Base-by-base conservation (phyloP, 345 rosid species). In the Geranium rotundifolium region DNA sequence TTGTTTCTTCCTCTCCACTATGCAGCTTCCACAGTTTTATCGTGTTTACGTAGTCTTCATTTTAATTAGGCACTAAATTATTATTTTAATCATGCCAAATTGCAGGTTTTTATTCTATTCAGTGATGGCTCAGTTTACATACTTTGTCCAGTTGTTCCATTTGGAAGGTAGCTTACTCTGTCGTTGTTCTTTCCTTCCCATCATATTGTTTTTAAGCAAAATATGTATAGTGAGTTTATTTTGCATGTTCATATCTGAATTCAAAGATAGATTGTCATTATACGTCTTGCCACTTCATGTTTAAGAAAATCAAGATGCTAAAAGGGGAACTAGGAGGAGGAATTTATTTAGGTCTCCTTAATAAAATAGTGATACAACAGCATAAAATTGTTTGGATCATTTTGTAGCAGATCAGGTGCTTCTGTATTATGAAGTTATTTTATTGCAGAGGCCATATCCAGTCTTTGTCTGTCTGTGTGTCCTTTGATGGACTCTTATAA, bases 101-200 rank as follows among this genome's bases (percentile, higher is more conserved):
- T 83, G 75, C 92, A 90, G 99, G 96, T 95, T 64, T 88, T 90
- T 79, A 56, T 85, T 63, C 71, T 85, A 61, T 95, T 88, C 79
- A 72, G 83, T 60, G 96, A 95, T 70, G 96, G 97, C 49, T 86
- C 95, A 58, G 60, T 88, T 59, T 90, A 85, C 77, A 77, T 95
- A 69, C 79, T 90, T 58, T 88, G 99, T 80, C 99, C 99, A 16
- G 67, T 86, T 72, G 85, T 82, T 74, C 96, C 99, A 52, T 95
- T 90, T 76, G 88, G 96, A 79, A 90, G 99, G 96, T 95, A 77
- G 19, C 59, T 18, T 9, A 49, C 41, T 27, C 56, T 39, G 30
- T 59, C 27, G 20, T 37, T 58, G 20, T 65, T 58, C 56, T 30
- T 0, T 23, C n/a, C 46, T 6, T 37, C 46, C 46, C 12, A 23